Conservation (phyloP, 306 rosid genomes). For the Cicer yamashitae region DNA sequence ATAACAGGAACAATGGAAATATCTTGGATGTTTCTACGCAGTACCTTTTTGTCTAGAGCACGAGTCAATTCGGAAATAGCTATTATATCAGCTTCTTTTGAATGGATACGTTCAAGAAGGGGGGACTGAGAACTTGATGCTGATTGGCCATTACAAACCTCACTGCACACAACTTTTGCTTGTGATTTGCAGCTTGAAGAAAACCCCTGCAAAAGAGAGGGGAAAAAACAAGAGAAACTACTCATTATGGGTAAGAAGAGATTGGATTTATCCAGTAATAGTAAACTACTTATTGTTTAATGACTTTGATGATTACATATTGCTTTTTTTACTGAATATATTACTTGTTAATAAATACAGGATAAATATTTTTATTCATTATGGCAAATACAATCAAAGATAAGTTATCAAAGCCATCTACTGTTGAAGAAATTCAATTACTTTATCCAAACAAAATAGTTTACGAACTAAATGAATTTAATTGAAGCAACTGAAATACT, state of each 20-base stretch:
- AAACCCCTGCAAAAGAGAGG: constrained; percentile 49
- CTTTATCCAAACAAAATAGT: constrained; percentile 8
- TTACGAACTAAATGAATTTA: not conserved
- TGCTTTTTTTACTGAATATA: constrained; percentile 13
- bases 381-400: not conserved
- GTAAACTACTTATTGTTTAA: constrained; percentile 20
- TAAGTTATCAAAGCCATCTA: not conserved
- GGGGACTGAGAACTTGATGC: constrained; percentile 61
- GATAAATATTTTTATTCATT: not conserved
- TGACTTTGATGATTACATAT: not conserved
- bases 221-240: constrained; percentile 12
- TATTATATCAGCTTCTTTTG: constrained; percentile 78
- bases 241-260: constrained; percentile 9
- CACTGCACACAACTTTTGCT: constrained; percentile 56
- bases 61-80: constrained; percentile 79
- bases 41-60: constrained; percentile 91
- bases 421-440: not conserved
- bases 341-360: not conserved
- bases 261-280: constrained; percentile 14
- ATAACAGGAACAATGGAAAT: not conserved
- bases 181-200: constrained; percentile 54
- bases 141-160: constrained; percentile 53
- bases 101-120: constrained; percentile 58
- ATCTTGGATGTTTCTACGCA: constrained; percentile 29
- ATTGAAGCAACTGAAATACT: constrained; percentile 15